Conservation (phyloP, 2,329 filamentous ascomycete genomes). For the Pleomassaria siparia region DNA sequence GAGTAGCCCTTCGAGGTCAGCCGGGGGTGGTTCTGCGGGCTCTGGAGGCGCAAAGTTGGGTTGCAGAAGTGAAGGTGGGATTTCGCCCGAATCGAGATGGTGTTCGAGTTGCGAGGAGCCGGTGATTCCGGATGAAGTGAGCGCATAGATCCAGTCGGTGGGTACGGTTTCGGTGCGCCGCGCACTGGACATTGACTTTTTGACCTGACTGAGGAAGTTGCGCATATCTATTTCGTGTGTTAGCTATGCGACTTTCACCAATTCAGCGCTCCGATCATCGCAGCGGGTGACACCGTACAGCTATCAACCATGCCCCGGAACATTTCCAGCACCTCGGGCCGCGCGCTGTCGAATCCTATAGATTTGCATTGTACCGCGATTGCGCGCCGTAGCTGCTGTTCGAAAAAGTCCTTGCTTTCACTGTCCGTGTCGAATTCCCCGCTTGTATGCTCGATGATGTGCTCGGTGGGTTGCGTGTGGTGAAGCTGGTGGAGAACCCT, state of each 20-base stretch:
- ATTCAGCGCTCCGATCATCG: background rate
- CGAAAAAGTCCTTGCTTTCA: constrained; percentile 55
- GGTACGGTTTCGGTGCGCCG: constrained; percentile 59
- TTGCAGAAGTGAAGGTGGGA: constrained; percentile 37
- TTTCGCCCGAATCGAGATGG: constrained; percentile 46
- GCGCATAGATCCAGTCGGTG: constrained; percentile 59
- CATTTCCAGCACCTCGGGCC: constrained; percentile 58
- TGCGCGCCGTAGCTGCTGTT: constrained; percentile 57
- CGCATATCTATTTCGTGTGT: constrained; percentile 53
- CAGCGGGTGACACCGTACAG: constrained; percentile 51
- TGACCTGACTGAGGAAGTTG: constrained; percentile 55
- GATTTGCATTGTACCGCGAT: constrained; percentile 55
- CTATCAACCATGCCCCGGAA: constrained; percentile 59
- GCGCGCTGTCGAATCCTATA: constrained; percentile 58
- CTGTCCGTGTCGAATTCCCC: constrained; percentile 33
- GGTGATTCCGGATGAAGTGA: constrained; percentile 45
- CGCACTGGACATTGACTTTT: constrained; percentile 59
- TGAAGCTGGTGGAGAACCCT: constrained; percentile 36
- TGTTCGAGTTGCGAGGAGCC: constrained; percentile 42
- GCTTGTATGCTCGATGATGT: constrained; percentile 36
- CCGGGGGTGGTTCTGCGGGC: constrained; percentile 43
- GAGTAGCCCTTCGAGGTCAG: constrained; percentile 52
- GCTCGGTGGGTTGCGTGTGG: constrained; percentile 36
- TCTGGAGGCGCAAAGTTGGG: constrained; percentile 47
- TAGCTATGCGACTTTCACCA: constrained; percentile 10